A percentile compares a stretch with the other conserved stretches of the same genome.
Conservation (phyloP, 2,329 filamentous ascomycete species). For the Periglandula ipomoeae region DNA sequence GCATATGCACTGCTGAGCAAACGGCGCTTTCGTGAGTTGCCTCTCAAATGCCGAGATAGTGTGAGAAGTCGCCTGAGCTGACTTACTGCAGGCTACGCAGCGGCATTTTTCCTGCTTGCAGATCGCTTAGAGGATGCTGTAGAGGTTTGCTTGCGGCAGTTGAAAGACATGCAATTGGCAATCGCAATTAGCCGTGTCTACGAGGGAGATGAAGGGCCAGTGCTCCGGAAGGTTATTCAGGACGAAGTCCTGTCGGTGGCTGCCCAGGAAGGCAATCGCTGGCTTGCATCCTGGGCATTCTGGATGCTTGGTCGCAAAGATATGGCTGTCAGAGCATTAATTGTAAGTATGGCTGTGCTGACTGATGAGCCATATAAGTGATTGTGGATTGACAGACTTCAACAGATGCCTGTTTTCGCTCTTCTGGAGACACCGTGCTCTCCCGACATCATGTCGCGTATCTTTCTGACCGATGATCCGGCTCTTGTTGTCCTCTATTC, state of each 20-base stretch:
- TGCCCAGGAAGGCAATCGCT: slow-evolving; percentile 74
- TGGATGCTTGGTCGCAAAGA: slow-evolving; percentile 79
- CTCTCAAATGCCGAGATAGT: not conserved
- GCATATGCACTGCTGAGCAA: slow-evolving; percentile 92
- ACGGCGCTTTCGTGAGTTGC: slow-evolving; percentile 64
- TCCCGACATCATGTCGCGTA: slow-evolving; percentile 62
- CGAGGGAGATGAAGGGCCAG: slow-evolving; percentile 70
- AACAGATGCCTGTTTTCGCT: slow-evolving; percentile 67
- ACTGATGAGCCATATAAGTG: not conserved
- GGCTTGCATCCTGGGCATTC: slow-evolving; percentile 93
- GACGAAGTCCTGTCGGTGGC: slow-evolving; percentile 73
- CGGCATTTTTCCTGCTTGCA: slow-evolving; percentile 88
- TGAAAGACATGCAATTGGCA: slow-evolving; percentile 82
- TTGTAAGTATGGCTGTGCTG: slow-evolving; percentile 43
- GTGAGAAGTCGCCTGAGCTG: slow-evolving; percentile 2
- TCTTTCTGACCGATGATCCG: slow-evolving; percentile 85
- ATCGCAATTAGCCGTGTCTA: slow-evolving; percentile 83
- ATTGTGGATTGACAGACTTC: not conserved
- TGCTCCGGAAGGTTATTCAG: slow-evolving; percentile 64
- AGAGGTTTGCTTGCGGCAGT: slow-evolving; percentile 75
- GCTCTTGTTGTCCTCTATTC: slow-evolving; percentile 80
- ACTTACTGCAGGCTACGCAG: slow-evolving; percentile 64
- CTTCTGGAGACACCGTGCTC: slow-evolving; percentile 61
- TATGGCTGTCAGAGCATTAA: slow-evolving; percentile 73
- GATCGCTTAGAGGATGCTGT: slow-evolving; percentile 79